phyloP scores from a whole-genome alignment of 2,329 filamentous ascomycete genomes.

The Hypoxylon rubiginosum region DNA sequence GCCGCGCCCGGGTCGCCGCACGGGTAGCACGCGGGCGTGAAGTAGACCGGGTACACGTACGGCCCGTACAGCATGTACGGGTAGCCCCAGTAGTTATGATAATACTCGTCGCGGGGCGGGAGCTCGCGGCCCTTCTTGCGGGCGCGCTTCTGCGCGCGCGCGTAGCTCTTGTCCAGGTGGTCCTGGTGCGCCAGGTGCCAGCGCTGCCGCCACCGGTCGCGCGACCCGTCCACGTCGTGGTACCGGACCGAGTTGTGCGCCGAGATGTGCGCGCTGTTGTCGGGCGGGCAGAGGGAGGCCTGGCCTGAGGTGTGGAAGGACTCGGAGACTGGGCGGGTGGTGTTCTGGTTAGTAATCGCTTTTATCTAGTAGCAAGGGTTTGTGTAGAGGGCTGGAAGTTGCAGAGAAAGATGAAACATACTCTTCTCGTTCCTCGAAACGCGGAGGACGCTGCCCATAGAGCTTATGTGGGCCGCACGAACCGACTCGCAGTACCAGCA shows the following conservation, averaged over 20 bases:
- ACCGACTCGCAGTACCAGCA: constrained; percentile 88
- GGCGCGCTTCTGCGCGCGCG: constrained; percentile 64
- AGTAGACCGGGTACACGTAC: constrained; percentile 60
- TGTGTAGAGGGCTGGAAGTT: neutral
- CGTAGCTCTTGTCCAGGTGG: constrained; percentile 68
- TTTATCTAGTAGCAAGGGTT: neutral
- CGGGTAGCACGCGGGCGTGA: constrained; percentile 62
- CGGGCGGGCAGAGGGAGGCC: constrained; percentile 64
- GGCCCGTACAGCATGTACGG: constrained; percentile 49
- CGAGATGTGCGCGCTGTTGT: constrained; percentile 77
- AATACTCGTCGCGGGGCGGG: constrained; percentile 64
- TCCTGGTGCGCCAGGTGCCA: constrained; percentile 53
- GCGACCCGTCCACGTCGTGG: constrained; percentile 44
- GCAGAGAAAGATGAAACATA: constrained; percentile 41
- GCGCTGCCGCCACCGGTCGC: constrained; percentile 52
- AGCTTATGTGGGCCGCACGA: constrained; percentile 67
- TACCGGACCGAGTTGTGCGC: constrained; percentile 75
- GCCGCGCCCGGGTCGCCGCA: constrained; percentile 57
- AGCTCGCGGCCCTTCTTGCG: constrained; percentile 63
- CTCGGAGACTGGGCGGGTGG: constrained; percentile 53
- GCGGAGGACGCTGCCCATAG: constrained; percentile 60
- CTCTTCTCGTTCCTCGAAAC: constrained; percentile 61
- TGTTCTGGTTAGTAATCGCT: neutral
- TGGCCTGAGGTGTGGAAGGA: constrained; percentile 63
- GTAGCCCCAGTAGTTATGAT: constrained; percentile 66